A percentile compares a stretch with the other conserved stretches of the same genome.
Conservation (phyloP, 371 early-diverging fungal species). For the Mycotypha africana region DNA sequence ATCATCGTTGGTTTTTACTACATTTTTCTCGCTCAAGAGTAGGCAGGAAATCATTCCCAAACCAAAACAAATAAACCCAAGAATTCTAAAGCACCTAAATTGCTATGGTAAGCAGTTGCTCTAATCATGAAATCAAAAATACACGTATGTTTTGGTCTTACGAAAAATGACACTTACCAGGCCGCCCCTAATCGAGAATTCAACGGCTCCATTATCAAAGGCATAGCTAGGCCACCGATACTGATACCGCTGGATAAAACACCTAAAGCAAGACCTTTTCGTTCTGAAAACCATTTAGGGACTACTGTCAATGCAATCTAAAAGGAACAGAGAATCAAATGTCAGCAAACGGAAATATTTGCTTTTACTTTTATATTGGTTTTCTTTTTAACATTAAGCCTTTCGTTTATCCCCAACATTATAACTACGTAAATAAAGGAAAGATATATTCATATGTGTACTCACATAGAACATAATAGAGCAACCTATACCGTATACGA, state of each 20-base stretch:
- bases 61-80: conserved; percentile 11
- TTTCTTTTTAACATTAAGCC: background rate
- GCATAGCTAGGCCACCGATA: conserved; percentile 69
- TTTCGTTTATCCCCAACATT: too few species aligned
- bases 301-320: conserved; percentile 20
- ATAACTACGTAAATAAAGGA: too few species aligned
- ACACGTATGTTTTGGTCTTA: too few species aligned
- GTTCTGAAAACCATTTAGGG: conserved; percentile 64
- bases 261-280: conserved; percentile 68
- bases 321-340: too few species aligned
- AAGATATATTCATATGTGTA: too few species aligned
- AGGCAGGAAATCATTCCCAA: conserved; percentile 10
- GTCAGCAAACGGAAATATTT: background rate
- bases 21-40: conserved; percentile 7
- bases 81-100: conserved; percentile 17
- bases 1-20: background rate
- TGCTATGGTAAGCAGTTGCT: background rate
- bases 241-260: conserved; percentile 69
- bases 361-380: background rate
- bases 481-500: conserved; percentile 43
- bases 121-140: background rate
- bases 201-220: conserved; percentile 54
- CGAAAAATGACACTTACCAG: conserved; percentile 42
- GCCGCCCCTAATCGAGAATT: conserved; percentile 47
- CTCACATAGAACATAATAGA: conserved; percentile 28